phyloP scores from a whole-genome alignment of 2,329 filamentous ascomycete genomes.

The Hymenoscyphus occultus region DNA sequence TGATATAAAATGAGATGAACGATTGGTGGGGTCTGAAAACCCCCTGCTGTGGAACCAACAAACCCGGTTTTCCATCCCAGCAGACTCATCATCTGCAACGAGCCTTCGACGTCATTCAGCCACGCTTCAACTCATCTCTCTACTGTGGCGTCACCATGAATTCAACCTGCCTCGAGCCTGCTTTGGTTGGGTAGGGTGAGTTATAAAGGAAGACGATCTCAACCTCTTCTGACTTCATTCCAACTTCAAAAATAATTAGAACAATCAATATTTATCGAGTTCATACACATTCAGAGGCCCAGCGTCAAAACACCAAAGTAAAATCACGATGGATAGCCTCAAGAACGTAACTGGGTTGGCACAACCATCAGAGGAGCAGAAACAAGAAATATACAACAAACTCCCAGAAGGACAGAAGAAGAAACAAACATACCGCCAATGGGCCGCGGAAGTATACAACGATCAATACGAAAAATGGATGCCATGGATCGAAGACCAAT shows the following conservation, averaged over 20 bases:
- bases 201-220: background rate
- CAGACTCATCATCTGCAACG: background rate
- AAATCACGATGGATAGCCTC: conserved; percentile 9
- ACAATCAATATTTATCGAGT: background rate
- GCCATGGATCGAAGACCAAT: conserved; percentile 73
- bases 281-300: background rate
- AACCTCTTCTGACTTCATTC: background rate
- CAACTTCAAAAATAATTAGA: background rate
- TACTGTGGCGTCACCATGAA: background rate
- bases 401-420: conserved; percentile 23
- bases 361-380: conserved; percentile 22
- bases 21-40: background rate
- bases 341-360: conserved; percentile 8
- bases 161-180: background rate
- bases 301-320: background rate
- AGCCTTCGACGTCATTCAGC: conserved; percentile 2
- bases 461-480: conserved; percentile 72
- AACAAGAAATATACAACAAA: conserved; percentile 20
- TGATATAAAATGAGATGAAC: background rate
- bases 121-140: background rate
- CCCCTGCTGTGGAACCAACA: background rate
- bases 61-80: conserved; percentile 4
- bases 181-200: background rate
- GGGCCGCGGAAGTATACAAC: conserved; percentile 63
- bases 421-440: conserved; percentile 45